Base-by-base conservation (phyloP, 73 alveolate genomes). In the Uronychia setigera region DNA sequence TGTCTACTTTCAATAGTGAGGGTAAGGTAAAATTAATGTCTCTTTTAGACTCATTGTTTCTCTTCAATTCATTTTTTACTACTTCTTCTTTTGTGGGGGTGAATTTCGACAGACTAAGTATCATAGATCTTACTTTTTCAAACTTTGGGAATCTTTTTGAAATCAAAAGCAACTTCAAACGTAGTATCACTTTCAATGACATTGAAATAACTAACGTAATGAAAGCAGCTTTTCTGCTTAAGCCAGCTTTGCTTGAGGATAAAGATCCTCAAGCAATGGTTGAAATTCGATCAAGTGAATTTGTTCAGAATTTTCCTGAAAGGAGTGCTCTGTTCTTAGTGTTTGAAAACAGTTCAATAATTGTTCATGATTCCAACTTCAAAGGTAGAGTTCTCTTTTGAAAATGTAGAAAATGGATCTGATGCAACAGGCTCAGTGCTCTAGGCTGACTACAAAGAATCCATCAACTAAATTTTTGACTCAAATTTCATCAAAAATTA, bases 361-460 rank as follows among this genome's bases (percentile, higher is more conserved):
- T 26, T 26, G 31, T 57, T 1, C 33, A 33, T 1, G 35, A 33
- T 29, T 46, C 60, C 13, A 26, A 26, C 0, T 80, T 80, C 79
- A 80, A n/a, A n/a, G n/a, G n/a, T n/a, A n/a, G n/a, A n/a, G n/a
- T n/a, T n/a, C n/a, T n/a, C n/a, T n/a, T n/a, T n/a, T n/a, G n/a
- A n/a, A n/a, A n/a, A n/a, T n/a, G n/a, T 32, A 26, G 58, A 80
- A 0, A 80, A n/a, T 30, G 27, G 35, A 9, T 34, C 86, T 19
- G 46, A 31, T 0, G 79, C 60, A 13, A 33, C 86, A 1, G 86
- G 86, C 28, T 80, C 86, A 34, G 86, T 80, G 35, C n/a, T 80
- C 31, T 79, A 33, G 28, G 86, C 86, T 1, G 58, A 80, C 79
- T 80, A 80, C 79, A 80, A 80, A 35, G 86, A 80, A 58, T 35